These are phyloP conservation scores for Pythium aristosporum DNA, from an alignment of 352 stramenopile species.

Conservation along the genomic window DNA sequence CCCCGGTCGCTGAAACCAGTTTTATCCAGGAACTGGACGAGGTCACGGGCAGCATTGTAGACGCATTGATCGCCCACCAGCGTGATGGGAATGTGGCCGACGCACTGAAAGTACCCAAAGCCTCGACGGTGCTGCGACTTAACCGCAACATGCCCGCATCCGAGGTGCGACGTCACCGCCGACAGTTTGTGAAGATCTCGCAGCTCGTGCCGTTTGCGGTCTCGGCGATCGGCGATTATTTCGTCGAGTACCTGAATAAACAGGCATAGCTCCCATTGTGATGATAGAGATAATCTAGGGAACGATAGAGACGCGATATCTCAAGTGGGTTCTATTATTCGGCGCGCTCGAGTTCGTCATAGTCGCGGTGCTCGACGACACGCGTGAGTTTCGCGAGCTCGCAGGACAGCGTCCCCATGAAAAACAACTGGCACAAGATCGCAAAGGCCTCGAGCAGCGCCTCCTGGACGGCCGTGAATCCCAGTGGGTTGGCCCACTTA, in stretches of 20 bases:
- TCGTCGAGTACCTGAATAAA: constrained; percentile 79
- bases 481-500: constrained; percentile 73
- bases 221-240: constrained; percentile 53
- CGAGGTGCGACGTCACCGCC: constrained; percentile 67
- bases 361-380: constrained; percentile 65
- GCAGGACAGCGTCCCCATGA: constrained; percentile 82
- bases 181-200: constrained; percentile 83
- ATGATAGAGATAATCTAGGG: too few relatives aligned
- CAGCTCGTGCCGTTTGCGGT: constrained; percentile 56
- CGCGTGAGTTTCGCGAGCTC: constrained; percentile 60
- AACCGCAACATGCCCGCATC: constrained; percentile 50
- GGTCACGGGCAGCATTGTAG: constrained; percentile 53
- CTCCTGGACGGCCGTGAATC: constrained; percentile 79
- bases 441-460: constrained; percentile 82
- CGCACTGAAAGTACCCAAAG: constrained; percentile 40
- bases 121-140: constrained; percentile 34
- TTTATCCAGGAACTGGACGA: constrained; percentile 75
- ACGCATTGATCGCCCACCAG: constrained; percentile 60
- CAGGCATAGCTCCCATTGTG: constrained; percentile 33
- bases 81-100: constrained; percentile 62
- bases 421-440: constrained; percentile 86
- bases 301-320: background rate
- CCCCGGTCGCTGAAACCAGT: constrained; percentile 57
- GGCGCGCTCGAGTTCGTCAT: constrained; percentile 52
- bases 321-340: constrained; percentile 30